phyloP scores from a whole-genome alignment of 352 stramenopile genomes.

The Pythium rishiriense region DNA sequence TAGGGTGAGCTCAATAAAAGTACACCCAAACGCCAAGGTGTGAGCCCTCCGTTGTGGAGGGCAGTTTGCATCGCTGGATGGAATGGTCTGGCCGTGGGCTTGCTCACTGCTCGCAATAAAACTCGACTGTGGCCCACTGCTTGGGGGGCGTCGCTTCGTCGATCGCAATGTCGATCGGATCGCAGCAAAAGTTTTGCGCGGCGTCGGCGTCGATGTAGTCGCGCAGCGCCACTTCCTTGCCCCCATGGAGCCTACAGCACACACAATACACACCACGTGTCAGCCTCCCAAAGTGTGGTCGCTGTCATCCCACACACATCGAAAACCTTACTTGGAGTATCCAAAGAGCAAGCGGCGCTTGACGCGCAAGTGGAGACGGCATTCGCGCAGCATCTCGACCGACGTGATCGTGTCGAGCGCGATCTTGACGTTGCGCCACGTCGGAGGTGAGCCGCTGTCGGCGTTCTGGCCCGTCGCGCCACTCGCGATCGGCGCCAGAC shows the following conservation, averaged over 20 bases:
- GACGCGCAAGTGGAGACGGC: conserved; percentile 8
- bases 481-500: background rate
- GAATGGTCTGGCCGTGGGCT: too few relatives aligned
- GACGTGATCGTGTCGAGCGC: background rate
- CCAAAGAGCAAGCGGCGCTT: conserved; percentile 14
- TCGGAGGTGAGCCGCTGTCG: background rate
- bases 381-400: conserved; percentile 21
- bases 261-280: background rate
- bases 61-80: too few relatives aligned
- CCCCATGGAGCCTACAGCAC: conserved; percentile 8
- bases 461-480: conserved; percentile 11
- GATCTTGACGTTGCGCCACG: conserved; percentile 13
- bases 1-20: too few relatives aligned
- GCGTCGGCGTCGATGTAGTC: conserved; percentile 10
- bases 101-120: conserved; percentile 6
- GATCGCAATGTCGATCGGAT: conserved; percentile 14
- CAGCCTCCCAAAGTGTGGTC: background rate
- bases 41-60: too few relatives aligned
- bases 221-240: background rate
- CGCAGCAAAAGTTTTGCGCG: conserved; percentile 8
- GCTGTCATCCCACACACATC: background rate
- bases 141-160: conserved; percentile 4
- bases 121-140: conserved; percentile 9
- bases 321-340: conserved; percentile 7
- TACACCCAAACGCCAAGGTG: too few relatives aligned